phyloP scores from a whole-genome alignment of 805 yeast species.

The Metschnikowia continentalis region DNA sequence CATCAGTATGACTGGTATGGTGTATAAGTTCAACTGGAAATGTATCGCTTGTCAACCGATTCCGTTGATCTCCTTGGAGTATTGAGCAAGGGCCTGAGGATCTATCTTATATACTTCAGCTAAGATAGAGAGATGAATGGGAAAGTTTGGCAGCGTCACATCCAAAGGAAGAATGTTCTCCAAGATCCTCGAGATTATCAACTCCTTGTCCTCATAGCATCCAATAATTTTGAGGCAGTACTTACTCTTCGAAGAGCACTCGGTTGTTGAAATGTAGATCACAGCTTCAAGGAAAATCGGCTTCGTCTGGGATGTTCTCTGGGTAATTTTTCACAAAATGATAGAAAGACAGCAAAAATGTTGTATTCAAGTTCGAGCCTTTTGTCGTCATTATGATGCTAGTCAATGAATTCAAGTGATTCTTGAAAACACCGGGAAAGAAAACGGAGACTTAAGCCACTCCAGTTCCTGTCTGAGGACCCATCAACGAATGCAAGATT shows the following conservation, averaged over 20 bases:
- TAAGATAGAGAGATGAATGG: constrained; percentile 55
- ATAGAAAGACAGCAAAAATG: constrained; percentile 50
- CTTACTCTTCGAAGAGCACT: constrained; percentile 58
- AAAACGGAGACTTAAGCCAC: constrained; percentile 56
- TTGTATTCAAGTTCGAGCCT: constrained; percentile 5
- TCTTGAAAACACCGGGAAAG: constrained; percentile 61
- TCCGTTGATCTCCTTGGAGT: constrained; percentile 56
- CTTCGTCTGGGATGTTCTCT: constrained; percentile 43
- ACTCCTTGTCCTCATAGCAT: constrained; percentile 41
- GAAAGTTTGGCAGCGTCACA: constrained; percentile 32
- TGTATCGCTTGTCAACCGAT: no score
- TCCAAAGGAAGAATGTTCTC: constrained; percentile 49
- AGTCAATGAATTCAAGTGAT: constrained; percentile 51
- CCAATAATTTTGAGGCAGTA: constrained; percentile 59
- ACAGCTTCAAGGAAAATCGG: constrained; percentile 43
- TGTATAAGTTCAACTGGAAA: no score
- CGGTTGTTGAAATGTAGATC: constrained; percentile 43
- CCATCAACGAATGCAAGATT: no score
- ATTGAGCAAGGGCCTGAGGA: constrained; percentile 47
- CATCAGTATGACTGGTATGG: no score
- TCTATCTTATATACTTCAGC: constrained; percentile 53
- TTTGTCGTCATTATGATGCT: constrained; percentile 28
- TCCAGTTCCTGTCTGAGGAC: no score
- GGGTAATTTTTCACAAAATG: constrained; percentile 53
- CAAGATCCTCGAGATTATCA: constrained; percentile 37